These are phyloP conservation scores for Torulaspora gathmanii DNA, from an alignment of 805 yeast genomes.

Conservation along the genomic window DNA sequence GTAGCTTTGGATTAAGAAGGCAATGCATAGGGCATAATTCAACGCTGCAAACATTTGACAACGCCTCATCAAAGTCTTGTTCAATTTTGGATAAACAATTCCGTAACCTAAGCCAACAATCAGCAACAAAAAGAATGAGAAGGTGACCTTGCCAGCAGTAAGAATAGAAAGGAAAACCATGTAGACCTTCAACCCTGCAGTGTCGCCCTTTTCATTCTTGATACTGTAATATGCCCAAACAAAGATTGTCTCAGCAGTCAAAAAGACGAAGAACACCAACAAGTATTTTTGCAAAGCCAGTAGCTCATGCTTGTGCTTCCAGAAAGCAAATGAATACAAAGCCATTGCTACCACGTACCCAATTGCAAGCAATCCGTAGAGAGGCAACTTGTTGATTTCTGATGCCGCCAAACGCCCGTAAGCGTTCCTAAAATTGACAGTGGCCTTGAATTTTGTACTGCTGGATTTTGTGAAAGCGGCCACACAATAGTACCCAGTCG, in stretches of 20 bases:
- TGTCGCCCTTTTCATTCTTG: conserved; percentile 56
- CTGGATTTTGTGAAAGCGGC: conserved; percentile 53
- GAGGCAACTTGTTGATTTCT: conserved; percentile 85
- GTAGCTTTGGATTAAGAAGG: conserved; percentile 53
- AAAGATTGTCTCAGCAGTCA: conserved; percentile 77
- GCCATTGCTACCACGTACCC: conserved; percentile 77
- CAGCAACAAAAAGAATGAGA: conserved; percentile 80
- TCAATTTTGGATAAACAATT: conserved; percentile 81
- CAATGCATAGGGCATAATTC: conserved; percentile 52
- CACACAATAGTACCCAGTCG: conserved; percentile 91
- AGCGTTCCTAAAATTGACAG: conserved; percentile 84
- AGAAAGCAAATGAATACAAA: conserved; percentile 80
- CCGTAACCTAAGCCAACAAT: conserved; percentile 92
- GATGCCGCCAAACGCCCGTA: conserved; percentile 86
- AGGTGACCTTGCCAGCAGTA: conserved; percentile 76
- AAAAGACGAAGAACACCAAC: conserved; percentile 75
- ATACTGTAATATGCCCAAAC: conserved; percentile 91
- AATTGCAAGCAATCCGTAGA: conserved; percentile 80
- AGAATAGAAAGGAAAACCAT: conserved; percentile 72
- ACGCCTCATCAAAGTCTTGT: conserved; percentile 66
- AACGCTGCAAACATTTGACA: conserved; percentile 55
- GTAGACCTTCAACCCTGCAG: conserved; percentile 61
- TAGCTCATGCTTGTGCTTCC: conserved; percentile 79
- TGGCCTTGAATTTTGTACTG: conserved; percentile 50
- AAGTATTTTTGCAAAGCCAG: conserved; percentile 87